phyloP scores from a whole-genome alignment of 2,329 filamentous ascomycete species.

The Pyrenochaeta sp. region DNA sequence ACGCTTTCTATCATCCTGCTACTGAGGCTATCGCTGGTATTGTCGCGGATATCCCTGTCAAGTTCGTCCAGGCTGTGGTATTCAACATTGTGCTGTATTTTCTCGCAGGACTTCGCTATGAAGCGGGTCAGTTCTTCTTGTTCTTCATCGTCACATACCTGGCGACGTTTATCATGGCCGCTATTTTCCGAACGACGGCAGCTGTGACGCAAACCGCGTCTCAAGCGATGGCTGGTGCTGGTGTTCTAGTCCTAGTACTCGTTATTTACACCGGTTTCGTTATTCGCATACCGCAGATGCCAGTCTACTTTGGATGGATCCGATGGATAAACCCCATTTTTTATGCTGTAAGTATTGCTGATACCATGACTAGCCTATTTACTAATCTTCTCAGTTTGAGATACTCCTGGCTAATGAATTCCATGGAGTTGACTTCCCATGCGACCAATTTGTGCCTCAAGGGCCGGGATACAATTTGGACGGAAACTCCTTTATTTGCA shows the following conservation, averaged over 20 bases:
- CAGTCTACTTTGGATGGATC: constrained; percentile 50
- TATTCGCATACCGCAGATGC: constrained; percentile 68
- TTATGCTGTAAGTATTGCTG: constrained; percentile 61
- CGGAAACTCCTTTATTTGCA: constrained; percentile 47
- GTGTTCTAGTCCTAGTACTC: constrained; percentile 67
- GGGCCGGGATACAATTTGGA: constrained; percentile 42
- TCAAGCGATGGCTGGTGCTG: constrained; percentile 63
- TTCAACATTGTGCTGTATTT: constrained; percentile 89
- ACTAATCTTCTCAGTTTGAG: constrained; percentile 65
- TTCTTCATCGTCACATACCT: constrained; percentile 68
- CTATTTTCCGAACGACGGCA: constrained; percentile 81
- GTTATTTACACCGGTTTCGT: constrained; percentile 74
- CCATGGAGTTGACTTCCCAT: constrained; percentile 40
- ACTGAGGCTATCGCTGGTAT: constrained; percentile 85
- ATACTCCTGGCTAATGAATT: constrained; percentile 79
- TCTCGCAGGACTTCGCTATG: constrained; percentile 77
- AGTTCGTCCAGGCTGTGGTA: constrained; percentile 70
- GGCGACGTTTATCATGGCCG: constrained; percentile 74
- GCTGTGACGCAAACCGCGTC: constrained; percentile 72
- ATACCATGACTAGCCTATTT: neutral
- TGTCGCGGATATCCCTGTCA: constrained; percentile 83
- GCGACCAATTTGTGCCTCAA: constrained; percentile 48
- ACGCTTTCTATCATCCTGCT: constrained; percentile 87
- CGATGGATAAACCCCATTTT: constrained; percentile 75
- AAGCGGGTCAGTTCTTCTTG: constrained; percentile 80